Evolutionary conservation across 352 stramenopile genomes (phyloP).

Genomic region (Plasmopara halstedii): DNA sequence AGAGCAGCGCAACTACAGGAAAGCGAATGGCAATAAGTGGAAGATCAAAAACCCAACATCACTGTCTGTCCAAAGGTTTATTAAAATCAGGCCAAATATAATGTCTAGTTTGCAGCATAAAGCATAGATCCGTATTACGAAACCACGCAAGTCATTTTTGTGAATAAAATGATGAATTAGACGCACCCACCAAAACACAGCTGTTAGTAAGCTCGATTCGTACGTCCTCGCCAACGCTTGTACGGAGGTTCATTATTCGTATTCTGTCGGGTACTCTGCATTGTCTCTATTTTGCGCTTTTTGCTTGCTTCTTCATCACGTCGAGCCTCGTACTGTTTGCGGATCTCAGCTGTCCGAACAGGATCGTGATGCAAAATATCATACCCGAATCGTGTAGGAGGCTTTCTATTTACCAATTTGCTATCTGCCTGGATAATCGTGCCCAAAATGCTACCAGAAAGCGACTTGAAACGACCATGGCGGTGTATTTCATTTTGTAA

Average conservation of each 20-base stretch:
- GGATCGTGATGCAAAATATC: constrained; percentile 65
- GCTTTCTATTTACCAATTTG: constrained; percentile 48
- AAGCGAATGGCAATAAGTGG: constrained; percentile 43
- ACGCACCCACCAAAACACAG: neutral
- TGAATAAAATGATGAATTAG: too few relatives aligned
- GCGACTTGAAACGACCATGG: constrained; percentile 52
- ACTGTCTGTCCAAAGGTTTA: constrained; percentile 31
- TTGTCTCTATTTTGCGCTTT: constrained; percentile 25
- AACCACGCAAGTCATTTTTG: too few relatives aligned
- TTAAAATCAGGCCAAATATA: constrained; percentile 48
- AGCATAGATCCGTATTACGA: too few relatives aligned
- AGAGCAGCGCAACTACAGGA: constrained; percentile 47
- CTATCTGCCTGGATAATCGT: constrained; percentile 67
- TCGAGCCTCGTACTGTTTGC: constrained; percentile 53
- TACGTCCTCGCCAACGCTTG: constrained; percentile 56
- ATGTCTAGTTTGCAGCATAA: too few relatives aligned
- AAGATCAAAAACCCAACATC: constrained; percentile 51
- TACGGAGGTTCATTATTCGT: constrained; percentile 30
- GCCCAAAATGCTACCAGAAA: constrained; percentile 62
- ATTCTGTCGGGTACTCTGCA: constrained; percentile 19
- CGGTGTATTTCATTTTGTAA: constrained; percentile 66
- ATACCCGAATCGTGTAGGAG: constrained; percentile 54
- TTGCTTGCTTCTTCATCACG: constrained; percentile 52
- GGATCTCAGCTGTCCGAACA: constrained; percentile 54
- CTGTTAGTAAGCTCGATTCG: constrained; percentile 26